Percentiles rank a stretch among this genome's conserved stretches.
Evolutionary conservation across 2,329 filamentous ascomycete genomes (phyloP).

Genomic region (Talaromyces sp.): DNA sequence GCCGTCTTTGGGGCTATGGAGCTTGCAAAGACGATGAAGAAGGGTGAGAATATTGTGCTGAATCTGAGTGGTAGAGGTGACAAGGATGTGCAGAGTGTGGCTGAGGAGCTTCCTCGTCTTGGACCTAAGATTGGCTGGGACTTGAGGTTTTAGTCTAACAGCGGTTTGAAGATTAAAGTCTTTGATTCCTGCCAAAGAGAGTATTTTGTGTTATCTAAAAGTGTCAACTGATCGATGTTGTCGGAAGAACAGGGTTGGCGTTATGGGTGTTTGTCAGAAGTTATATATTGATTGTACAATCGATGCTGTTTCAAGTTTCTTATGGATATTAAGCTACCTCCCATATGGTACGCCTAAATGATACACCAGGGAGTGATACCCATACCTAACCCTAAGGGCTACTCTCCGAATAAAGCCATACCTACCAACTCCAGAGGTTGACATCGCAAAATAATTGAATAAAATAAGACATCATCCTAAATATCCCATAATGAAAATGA

Average conservation of each 20-base stretch:
- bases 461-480: background rate
- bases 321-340: too few relatives aligned
- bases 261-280: background rate
- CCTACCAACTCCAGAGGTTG: too few relatives aligned
- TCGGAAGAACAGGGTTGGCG: background rate
- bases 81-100: conserved; percentile 98
- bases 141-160: conserved; percentile 19
- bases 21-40: conserved; percentile 86
- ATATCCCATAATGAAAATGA: background rate
- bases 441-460: background rate
- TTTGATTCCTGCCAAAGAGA: background rate
- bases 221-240: background rate
- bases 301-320: background rate
- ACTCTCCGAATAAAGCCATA: background rate
- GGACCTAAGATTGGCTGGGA: conserved; percentile 83
- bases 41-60: conserved; percentile 87
- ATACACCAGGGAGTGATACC: too few relatives aligned
- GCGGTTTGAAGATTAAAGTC: background rate
- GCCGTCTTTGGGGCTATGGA: conserved; percentile 86
- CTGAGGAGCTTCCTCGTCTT: conserved; percentile 84
- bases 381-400: background rate
- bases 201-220: background rate
- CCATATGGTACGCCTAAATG: too few relatives aligned
- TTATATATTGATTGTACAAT: conserved; percentile 1
- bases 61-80: conserved; percentile 91